Evolutionary conservation across 352 stramenopile genomes (phyloP), one percentile per base, ranked within the genome.

Genomic region (Phytopythium chamaehyphon): DNA sequence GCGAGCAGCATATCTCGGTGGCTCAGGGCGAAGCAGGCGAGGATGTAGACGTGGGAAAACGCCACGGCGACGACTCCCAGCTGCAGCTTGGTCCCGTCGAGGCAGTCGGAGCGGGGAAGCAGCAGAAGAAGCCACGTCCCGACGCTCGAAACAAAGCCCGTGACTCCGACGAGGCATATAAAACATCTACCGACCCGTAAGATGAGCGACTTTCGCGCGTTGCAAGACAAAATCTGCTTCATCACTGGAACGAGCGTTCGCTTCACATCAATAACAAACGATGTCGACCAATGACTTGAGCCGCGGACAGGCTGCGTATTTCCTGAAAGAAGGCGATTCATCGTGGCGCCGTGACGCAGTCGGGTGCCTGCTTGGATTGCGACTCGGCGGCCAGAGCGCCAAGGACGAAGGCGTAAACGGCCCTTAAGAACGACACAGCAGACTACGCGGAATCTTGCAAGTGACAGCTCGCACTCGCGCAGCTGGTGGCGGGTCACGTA

Each of bases 401-500:
- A 51, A 9, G 44, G 59, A 19, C 38, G 43, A 22, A 59, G 38
- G 0, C 31, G 28, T 47, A 66, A 51, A 21, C 61, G 48, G 37
- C 59, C 52, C 15, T 46, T 47, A 26, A 73, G 22, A 19, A 73
- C 37, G 0, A 69, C 54, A 28, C 64, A 73, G 2, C 45, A 59
- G n/a, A 73, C 53, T 42, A 26, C 24, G 31, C 16, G 38, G 51
- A 49, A 49, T 18, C 43, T 23, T 2, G 43, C 26, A 8, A 39
- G 24, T 16, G 24, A 31, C 24, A 49, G 43, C 43, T 49, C 43
- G 23, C 35, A 36, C 16, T 55, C 33, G 37, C 44, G 50, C 6
- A 47, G 9, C 14, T 36, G 53, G 14, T 46, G 57, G 22, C 40
- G 31, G 24, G 56, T 62, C 33, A 50, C 33, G 26, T 55, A 59